A percentile compares a stretch with the other conserved stretches of the same genome.
These are phyloP conservation scores for Hymenoscyphus fraxineus DNA, from an alignment of 2,329 filamentous ascomycete species.

Conservation along the genomic window DNA sequence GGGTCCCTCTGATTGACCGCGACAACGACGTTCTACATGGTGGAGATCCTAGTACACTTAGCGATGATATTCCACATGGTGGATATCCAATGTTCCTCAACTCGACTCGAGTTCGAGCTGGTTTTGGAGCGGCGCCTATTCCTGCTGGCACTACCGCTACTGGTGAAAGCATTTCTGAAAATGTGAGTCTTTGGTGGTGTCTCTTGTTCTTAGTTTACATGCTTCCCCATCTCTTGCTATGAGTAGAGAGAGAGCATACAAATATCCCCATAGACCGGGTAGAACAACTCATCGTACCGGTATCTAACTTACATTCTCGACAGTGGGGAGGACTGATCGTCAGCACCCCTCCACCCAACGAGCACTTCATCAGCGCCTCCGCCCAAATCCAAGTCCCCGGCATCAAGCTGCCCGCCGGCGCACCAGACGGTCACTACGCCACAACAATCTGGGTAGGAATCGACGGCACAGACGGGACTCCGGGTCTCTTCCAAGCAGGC, in stretches of 20 bases:
- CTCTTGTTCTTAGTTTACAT: not conserved
- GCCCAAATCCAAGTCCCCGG: not conserved
- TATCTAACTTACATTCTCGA: not conserved
- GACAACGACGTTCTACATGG: not conserved
- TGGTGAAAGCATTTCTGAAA: not conserved
- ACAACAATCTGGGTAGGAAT: not conserved
- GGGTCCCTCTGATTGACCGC: too few relatives aligned
- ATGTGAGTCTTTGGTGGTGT: not conserved
- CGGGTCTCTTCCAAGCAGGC: constrained; percentile 1
- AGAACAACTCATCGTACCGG: not conserved
- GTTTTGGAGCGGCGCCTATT: not conserved
- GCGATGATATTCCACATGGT: not conserved
- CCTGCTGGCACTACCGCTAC: not conserved
- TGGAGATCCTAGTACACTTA: not conserved
- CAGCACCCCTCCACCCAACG: not conserved
- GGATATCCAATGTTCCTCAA: not conserved
- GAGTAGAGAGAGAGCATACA: not conserved
- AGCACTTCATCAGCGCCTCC: not conserved
- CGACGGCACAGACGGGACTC: not conserved
- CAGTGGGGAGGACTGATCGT: not conserved
- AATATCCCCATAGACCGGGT: not conserved
- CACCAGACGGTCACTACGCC: not conserved
- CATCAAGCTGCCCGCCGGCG: not conserved
- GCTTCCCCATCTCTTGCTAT: not conserved
- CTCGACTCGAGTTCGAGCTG: not conserved